Conservation (phyloP, 1,284 basidiomycete genomes). For the Tremellales sp. region DNA sequence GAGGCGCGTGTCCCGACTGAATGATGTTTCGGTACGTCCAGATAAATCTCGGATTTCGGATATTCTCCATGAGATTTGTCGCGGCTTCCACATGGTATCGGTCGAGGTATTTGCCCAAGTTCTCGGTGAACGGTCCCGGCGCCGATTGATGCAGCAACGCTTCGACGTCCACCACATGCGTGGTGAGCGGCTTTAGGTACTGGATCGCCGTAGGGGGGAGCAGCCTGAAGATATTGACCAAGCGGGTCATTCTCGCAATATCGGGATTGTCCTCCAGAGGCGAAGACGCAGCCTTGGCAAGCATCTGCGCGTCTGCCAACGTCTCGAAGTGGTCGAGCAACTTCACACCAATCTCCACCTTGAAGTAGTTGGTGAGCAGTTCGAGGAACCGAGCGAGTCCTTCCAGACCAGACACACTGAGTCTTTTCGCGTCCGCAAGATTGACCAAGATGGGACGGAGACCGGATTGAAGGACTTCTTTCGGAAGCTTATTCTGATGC, state of each 20-base stretch:
- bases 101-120: slow-evolving; percentile 85
- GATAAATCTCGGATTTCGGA: slow-evolving; percentile 70
- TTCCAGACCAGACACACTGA: slow-evolving; percentile 92
- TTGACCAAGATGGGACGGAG: slow-evolving; percentile 97
- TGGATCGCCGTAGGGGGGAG: slow-evolving; percentile 88
- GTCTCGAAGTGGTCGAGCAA: slow-evolving; percentile 92
- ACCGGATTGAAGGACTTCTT: slow-evolving; percentile 92
- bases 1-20: slow-evolving; percentile 69
- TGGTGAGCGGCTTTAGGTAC: slow-evolving; percentile 83
- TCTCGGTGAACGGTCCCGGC: slow-evolving; percentile 89
- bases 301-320: slow-evolving; percentile 72
- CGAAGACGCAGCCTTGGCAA: slow-evolving; percentile 70
- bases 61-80: slow-evolving; percentile 75
- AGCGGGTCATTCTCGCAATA: slow-evolving; percentile 85
- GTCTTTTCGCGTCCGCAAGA: slow-evolving; percentile 88
- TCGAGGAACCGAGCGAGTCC: slow-evolving; percentile 93
- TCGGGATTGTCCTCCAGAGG: slow-evolving; percentile 84
- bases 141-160: slow-evolving; percentile 83
- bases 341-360: slow-evolving; percentile 98
- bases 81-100: slow-evolving; percentile 82
- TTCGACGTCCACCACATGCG: slow-evolving; percentile 90
- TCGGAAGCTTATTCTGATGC: slow-evolving; percentile 88
- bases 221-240: slow-evolving; percentile 96
- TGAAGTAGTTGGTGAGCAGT: slow-evolving; percentile 97
- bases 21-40: slow-evolving; percentile 77